Base-by-base conservation (phyloP, 768 basidiomycete species). In the Cystofilobasidium macerans region DNA sequence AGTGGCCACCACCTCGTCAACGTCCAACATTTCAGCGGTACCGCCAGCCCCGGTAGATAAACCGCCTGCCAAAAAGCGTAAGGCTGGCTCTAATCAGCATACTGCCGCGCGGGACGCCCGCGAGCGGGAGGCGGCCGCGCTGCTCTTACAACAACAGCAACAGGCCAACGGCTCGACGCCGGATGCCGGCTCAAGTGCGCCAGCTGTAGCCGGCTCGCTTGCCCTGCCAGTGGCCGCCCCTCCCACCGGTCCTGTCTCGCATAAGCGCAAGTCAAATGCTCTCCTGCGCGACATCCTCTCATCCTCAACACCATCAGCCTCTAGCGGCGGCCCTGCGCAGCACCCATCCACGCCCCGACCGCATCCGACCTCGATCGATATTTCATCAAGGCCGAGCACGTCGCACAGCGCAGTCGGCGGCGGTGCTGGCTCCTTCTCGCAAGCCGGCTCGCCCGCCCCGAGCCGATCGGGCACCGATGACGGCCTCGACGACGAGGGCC, bases 261-360 rank as follows among this genome's bases (percentile, higher is more conserved):
- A 5, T 42, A 57, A 48, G 45, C 57, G 57, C 20, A 58, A 57
- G 28, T n/a, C 64, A 24, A 65, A 65, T 47, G 40, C 35, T 14
- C 64, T 65, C n/a, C 43, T 65, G n/a, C 64, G 64, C 24, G 64
- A 65, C 33, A 57, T 57, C 24, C 64, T 65, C 28, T 28, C 62
- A 24, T 33, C 61, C 54, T 61, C 65, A 22, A n/a, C 43, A n/a
- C n/a, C n/a, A n/a, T n/a, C n/a, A n/a, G n/a, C n/a, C n/a, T 26
- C 26, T 60, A 28, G 28, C 60, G 12, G 30, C n/a, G 18, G 22
- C 53, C 32, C 33, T 30, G 33, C 38, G 24, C 57, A 28, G 45
- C 4, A 38, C 28, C 33, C 57, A 30, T 16, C 22, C 48, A 59
- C 64, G 45, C n/a, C 45, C 35, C 56, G 28, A 22, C 56, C 24